Evolutionary conservation across 306 rosid genomes (phyloP).

Genomic region (Argentina anserina): DNA sequence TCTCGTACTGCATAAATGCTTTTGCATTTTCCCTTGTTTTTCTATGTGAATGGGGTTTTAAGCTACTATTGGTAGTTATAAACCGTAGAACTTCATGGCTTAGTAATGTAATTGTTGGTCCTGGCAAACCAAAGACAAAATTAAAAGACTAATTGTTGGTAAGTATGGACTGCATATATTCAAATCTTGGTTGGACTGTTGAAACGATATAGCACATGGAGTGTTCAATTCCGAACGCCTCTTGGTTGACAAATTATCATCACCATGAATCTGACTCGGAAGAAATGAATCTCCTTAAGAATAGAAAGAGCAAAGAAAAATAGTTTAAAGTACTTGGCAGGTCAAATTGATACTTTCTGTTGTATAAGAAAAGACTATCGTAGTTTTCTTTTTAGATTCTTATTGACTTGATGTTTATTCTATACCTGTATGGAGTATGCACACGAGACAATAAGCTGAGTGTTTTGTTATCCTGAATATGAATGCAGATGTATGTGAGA

Average conservation of each 20-base stretch:
- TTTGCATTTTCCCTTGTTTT: not conserved
- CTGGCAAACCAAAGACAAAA: too few species aligned
- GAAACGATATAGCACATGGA: not conserved
- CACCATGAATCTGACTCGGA: not conserved
- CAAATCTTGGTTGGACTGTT: not conserved
- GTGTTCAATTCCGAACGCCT: not conserved
- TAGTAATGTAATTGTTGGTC: not conserved
- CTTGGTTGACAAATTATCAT: not conserved
- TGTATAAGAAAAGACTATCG: not conserved
- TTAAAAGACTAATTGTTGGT: not conserved
- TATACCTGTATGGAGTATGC: not conserved
- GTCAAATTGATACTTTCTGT: not conserved
- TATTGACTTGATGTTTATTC: not conserved
- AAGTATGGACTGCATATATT: not conserved
- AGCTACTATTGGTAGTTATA: not conserved
- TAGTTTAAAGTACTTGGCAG: not conserved
- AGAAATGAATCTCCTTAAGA: not conserved
- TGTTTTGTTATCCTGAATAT: slow-evolving; percentile 25
- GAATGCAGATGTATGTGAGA: slow-evolving; percentile 81
- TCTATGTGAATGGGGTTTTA: not conserved
- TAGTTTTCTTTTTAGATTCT: not conserved
- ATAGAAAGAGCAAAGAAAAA: not conserved
- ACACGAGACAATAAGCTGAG: not conserved
- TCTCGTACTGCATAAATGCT: not conserved
- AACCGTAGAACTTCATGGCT: not conserved